A percentile compares a stretch with the other conserved stretches of the same genome.
Conservation (phyloP, 2,329 filamentous ascomycete species). For the Stagonosporopsis tanaceti region DNA sequence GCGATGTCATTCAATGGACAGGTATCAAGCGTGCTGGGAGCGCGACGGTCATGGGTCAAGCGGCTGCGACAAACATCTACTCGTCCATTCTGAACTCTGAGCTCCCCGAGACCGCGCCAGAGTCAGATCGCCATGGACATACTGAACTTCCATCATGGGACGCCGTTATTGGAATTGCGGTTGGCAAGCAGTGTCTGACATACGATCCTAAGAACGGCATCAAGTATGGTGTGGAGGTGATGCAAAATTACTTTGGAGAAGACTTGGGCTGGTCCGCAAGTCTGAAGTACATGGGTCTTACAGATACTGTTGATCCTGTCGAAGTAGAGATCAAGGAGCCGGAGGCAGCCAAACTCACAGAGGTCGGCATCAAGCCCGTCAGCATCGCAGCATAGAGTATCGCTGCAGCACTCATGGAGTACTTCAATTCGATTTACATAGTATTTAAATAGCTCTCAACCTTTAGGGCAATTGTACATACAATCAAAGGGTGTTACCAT, state of each 20-base stretch:
- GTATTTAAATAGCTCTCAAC: not conserved
- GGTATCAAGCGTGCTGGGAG: conserved; percentile 82
- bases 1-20: conserved; percentile 75
- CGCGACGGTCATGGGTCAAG: conserved; percentile 77
- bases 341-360: conserved; percentile 33
- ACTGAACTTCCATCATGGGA: conserved; percentile 45
- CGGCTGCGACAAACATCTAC: conserved; percentile 66
- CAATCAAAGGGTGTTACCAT: too few species aligned
- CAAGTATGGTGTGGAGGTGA: conserved; percentile 67
- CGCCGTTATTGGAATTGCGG: conserved; percentile 72
- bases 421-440: not conserved
- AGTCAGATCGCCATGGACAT: conserved; percentile 26
- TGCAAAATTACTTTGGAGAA: conserved; percentile 70
- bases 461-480: not conserved
- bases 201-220: conserved; percentile 67
- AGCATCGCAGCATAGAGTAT: conserved; percentile 30
- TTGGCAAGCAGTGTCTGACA: conserved; percentile 73
- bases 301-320: conserved; percentile 42
- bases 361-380: conserved; percentile 43
- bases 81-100: conserved; percentile 48
- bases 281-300: conserved; percentile 44
- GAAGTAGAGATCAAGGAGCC: conserved; percentile 24
- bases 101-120: conserved; percentile 19
- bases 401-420: not conserved
- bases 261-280: conserved; percentile 65